Evolutionary conservation across 768 basidiomycete species (phyloP), one percentile per base, ranked within the genome.

Genomic region (Mycena floridula): DNA sequence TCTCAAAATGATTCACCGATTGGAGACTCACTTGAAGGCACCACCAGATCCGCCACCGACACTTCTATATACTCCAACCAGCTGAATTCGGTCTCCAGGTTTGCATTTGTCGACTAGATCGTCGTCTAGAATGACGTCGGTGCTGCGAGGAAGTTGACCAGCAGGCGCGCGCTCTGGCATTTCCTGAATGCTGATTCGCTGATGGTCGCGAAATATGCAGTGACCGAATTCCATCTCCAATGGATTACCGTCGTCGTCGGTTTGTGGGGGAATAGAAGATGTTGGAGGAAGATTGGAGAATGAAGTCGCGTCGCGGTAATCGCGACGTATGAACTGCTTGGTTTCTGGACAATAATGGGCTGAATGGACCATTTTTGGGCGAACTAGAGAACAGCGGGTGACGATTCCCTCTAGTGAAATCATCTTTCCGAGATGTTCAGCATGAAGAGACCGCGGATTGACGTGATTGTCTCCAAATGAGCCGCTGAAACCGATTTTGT

Each of bases 101-200:
- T 99, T 99, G 62, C 92, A 96, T 58, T 81, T 85, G 66, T 99
- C 96, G 25, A 99, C 96, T 40, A 98, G 70, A 62, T 99, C 96
- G 51, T 96, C 94, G 53, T 96, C 95, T 51, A 97, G 66, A 37
- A 97, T 89, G 42, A 98, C 86, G 62, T 99, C 96, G 26, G 92
- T 93, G 56, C 93, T 94, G 39, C 96, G 77, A 37, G 96, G 96
- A 23, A 99, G 73, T 63, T 97, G 95, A 23, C 96, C 96, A 36
- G 96, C 89, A 21, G 96, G 96, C 12, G 96, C 94, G 20, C 96
- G 82, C 66, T 99, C 96, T 3, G 96, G 96, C 95, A 99, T 98
- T 60, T 99, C 96, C 68, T 99, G 96, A 50, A 99, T 98, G 62
- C 84, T 92, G 59, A 98, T 89, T 52, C 92, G 82, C 65, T 99